These are phyloP conservation scores for Debaryomyces coudertii DNA, from an alignment of 1,139 yeast genomes.

Conservation along the genomic window DNA sequence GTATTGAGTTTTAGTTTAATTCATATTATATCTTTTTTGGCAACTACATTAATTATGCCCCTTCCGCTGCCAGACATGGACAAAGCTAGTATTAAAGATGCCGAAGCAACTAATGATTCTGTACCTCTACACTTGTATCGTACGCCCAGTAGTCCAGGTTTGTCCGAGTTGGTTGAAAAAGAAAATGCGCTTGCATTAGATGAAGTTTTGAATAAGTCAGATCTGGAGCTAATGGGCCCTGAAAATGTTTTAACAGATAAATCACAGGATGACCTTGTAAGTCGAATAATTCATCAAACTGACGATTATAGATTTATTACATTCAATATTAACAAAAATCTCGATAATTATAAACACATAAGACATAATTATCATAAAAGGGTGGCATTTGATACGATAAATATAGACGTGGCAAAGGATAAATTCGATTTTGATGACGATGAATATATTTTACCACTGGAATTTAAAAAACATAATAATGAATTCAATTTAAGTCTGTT, in stretches of 20 bases:
- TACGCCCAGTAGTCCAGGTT: constrained; percentile 3
- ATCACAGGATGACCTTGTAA: constrained; percentile 25
- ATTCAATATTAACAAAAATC: constrained; percentile 21
- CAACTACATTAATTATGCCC: background rate
- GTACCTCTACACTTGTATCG: background rate
- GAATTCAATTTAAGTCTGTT: constrained; percentile 4
- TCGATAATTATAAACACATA: constrained; percentile 15
- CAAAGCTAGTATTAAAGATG: background rate
- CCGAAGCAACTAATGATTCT: background rate
- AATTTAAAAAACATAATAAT: background rate
- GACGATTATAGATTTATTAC: constrained; percentile 28
- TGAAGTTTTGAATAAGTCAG: constrained; percentile 1
- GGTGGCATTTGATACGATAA: constrained; percentile 29
- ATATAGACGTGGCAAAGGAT: constrained; percentile 21
- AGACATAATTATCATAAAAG: constrained; percentile 20
- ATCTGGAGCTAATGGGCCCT: background rate
- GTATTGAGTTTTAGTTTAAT: background rate
- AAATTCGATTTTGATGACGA: constrained; percentile 17
- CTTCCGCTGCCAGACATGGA: background rate
- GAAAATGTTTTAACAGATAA: background rate
- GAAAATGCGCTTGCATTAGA: background rate
- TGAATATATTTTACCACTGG: constrained; percentile 6
- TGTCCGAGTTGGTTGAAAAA: background rate
- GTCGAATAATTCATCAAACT: constrained; percentile 21
- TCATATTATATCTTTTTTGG: background rate